phyloP scores from a whole-genome alignment of 1,284 basidiomycete genomes.

The Heterobasidion annosum region DNA sequence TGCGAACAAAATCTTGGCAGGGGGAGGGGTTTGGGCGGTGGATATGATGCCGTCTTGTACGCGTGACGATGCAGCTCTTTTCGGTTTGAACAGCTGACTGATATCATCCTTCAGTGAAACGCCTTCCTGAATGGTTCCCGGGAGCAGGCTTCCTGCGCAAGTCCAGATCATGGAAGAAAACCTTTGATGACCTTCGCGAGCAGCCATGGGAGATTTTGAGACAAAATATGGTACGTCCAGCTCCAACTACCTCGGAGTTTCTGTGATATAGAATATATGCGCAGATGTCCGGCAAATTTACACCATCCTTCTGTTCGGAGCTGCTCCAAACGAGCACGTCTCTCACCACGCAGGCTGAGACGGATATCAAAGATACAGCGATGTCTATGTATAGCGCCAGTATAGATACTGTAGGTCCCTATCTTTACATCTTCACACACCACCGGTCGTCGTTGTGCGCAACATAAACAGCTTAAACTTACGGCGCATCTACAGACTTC shows the following conservation, averaged over 20 bases:
- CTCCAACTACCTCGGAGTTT: not conserved
- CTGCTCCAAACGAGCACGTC: not conserved
- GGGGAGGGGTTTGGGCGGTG: constrained; percentile 5
- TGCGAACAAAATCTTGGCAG: not conserved
- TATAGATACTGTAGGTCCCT: not conserved
- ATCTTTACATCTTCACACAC: not conserved
- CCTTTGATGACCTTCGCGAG: constrained; percentile 6
- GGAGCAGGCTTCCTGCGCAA: constrained; percentile 34
- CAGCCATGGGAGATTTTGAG: not conserved
- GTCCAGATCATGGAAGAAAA: constrained; percentile 22
- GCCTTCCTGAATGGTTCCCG: constrained; percentile 32
- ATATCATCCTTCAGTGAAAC: constrained; percentile 15
- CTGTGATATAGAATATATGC: not conserved
- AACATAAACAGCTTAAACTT: not conserved
- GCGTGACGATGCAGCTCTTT: not conserved
- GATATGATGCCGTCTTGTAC: constrained; percentile 6
- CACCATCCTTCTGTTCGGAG: not conserved
- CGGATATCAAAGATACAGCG: not conserved
- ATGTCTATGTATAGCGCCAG: not conserved
- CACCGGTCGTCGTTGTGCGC: constrained; percentile 12
- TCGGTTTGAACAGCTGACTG: not conserved
- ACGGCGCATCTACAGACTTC: constrained; percentile 22
- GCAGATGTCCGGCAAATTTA: not conserved
- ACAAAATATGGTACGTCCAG: not conserved
- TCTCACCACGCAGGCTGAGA: not conserved